Evolutionary conservation across 1,284 basidiomycete genomes (phyloP).

Genomic region (Irpex sp.): DNA sequence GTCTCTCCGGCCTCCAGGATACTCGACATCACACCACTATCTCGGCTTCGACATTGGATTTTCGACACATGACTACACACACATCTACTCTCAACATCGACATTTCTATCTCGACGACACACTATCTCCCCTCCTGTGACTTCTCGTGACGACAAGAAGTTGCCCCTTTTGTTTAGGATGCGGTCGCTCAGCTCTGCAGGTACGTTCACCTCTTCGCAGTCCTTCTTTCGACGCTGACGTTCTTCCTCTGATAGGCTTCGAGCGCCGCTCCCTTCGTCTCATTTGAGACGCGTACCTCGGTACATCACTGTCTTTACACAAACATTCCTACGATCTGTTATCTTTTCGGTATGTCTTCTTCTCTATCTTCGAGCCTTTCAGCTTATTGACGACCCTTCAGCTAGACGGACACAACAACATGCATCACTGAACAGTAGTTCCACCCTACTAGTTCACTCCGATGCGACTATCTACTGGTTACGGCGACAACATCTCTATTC

Average conservation of each 20-base stretch:
- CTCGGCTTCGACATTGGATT: neutral
- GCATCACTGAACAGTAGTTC: no score
- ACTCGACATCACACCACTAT: neutral
- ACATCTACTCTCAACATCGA: neutral
- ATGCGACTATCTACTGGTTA: neutral
- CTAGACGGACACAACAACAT: no score
- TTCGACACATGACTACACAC: no score
- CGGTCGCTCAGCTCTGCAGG: neutral
- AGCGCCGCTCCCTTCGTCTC: neutral
- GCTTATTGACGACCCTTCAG: no score
- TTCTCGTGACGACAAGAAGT: neutral
- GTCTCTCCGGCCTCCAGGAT: neutral
- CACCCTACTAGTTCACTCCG: no score
- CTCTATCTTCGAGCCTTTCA: no score
- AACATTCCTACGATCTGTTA: no score
- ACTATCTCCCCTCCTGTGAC: neutral
- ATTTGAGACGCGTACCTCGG: no score
- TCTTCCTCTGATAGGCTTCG: neutral
- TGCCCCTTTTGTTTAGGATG: neutral
- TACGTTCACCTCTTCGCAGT: neutral
- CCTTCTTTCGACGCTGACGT: neutral
- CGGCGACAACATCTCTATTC: neutral
- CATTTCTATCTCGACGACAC: neutral
- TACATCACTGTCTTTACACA: no score
- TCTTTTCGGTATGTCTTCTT: no score